Conservation (phyloP, 2,329 filamentous ascomycete species). For the Madurella fahalii region DNA sequence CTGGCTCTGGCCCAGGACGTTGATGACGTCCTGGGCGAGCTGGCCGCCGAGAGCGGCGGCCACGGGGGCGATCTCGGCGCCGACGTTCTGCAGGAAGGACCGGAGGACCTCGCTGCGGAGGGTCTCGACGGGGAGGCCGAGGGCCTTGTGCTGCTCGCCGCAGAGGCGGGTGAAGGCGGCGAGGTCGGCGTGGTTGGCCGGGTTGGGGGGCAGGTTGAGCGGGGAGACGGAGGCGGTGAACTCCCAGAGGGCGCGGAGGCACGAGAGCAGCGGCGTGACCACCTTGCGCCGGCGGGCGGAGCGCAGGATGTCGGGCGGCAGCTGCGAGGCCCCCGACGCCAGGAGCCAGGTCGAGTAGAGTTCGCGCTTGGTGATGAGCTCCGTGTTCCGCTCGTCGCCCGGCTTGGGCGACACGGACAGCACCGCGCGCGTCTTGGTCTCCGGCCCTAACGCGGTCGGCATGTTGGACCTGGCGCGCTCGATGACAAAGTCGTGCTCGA, state of each 20-base stretch:
- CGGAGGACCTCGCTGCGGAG: constrained; percentile 69
- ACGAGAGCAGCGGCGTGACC: constrained; percentile 81
- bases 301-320: constrained; percentile 65
- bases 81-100: constrained; percentile 81
- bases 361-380: constrained; percentile 89
- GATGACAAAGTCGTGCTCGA: constrained; percentile 84
- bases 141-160: constrained; percentile 70
- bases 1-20: constrained; percentile 83
- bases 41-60: constrained; percentile 85
- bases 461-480: constrained; percentile 80
- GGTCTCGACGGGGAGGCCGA: constrained; percentile 64
- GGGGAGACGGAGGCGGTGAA: constrained; percentile 58
- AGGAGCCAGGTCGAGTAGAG: constrained; percentile 83
- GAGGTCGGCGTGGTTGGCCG: constrained; percentile 60
- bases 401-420: constrained; percentile 63
- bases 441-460: constrained; percentile 53
- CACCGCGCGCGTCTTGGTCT: constrained; percentile 75
- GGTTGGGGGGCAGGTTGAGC: constrained; percentile 50
- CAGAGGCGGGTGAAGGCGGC: constrained; percentile 73
- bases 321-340: constrained; percentile 70
- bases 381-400: constrained; percentile 66
- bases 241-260: constrained; percentile 85
- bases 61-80: constrained; percentile 78
- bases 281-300: constrained; percentile 65
- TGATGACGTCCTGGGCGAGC: constrained; percentile 94